phyloP scores from a whole-genome alignment of 1,284 basidiomycete species.

The Gomphus sp. region DNA sequence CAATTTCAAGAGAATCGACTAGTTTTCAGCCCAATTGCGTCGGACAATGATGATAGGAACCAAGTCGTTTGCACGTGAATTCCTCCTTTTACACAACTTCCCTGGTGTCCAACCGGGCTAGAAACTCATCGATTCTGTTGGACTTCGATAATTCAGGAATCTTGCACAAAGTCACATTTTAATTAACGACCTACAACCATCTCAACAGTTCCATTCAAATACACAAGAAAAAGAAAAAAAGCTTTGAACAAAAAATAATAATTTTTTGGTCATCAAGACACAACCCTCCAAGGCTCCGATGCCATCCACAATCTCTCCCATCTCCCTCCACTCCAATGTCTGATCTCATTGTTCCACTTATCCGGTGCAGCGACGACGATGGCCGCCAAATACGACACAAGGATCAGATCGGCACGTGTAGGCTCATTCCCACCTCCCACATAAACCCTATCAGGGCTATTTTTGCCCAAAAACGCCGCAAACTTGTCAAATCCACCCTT shows the following conservation, averaged over 20 bases:
- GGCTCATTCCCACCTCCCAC: slow-evolving; percentile 57
- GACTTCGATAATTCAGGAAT: too few species aligned
- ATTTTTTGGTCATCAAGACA: not conserved
- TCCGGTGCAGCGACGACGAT: slow-evolving; percentile 58
- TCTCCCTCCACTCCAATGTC: slow-evolving; percentile 51
- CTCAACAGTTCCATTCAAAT: too few species aligned
- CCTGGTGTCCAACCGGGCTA: too few species aligned
- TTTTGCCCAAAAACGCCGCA: slow-evolving; percentile 55
- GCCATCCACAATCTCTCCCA: slow-evolving; percentile 50
- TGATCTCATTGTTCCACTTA: slow-evolving; percentile 34
- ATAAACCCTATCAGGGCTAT: slow-evolving; percentile 46
- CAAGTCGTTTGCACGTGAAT: too few species aligned
- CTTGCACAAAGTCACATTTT: too few species aligned
- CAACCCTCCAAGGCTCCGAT: not conserved
- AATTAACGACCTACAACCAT: too few species aligned
- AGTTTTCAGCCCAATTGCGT: too few species aligned
- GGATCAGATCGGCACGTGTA: slow-evolving; percentile 60
- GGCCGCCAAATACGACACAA: slow-evolving; percentile 62
- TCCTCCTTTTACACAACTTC: too few species aligned
- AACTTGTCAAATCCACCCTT: slow-evolving; percentile 59
- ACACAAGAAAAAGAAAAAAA: not conserved
- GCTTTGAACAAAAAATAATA: not conserved
- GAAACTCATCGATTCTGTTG: too few species aligned
- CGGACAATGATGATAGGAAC: too few species aligned
- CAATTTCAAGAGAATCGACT: too few species aligned